Conservation (phyloP, 2,329 filamentous ascomycete species). For the Xylogone sp. region DNA sequence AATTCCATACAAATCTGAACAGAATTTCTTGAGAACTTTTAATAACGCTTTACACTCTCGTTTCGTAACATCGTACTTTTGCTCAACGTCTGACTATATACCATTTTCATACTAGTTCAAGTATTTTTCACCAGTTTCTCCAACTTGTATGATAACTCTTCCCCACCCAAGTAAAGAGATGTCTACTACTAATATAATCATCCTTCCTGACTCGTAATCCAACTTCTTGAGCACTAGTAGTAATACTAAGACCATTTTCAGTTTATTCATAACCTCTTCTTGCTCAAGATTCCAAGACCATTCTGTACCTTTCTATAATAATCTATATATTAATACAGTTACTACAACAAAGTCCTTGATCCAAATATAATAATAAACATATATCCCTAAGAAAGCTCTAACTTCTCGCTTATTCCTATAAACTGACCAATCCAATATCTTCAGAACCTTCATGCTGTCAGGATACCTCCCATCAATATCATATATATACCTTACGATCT, state of each 20-base stretch:
- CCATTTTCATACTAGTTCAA: background rate
- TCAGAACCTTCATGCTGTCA: background rate
- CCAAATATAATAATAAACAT: no score
- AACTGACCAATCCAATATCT: background rate
- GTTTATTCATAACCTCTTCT: background rate
- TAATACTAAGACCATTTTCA: background rate
- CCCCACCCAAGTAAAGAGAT: background rate
- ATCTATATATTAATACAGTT: no score
- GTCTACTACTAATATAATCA: background rate
- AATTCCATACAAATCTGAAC: background rate
- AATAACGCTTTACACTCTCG: background rate
- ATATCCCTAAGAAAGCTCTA: background rate
- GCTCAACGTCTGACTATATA: background rate
- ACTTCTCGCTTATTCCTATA: background rate
- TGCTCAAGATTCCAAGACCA: no score
- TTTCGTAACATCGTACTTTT: background rate
- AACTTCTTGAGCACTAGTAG: no score
- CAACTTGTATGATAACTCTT: no score
- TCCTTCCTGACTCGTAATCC: background rate
- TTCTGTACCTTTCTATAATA: no score
- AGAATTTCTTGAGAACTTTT: no score
- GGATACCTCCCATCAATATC: background rate
- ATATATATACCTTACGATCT: background rate
- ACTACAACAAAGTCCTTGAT: no score
- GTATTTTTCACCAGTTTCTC: background rate